Conservation (phyloP, 257 asterid genomes). For the Nyctanthes arbortristis region DNA sequence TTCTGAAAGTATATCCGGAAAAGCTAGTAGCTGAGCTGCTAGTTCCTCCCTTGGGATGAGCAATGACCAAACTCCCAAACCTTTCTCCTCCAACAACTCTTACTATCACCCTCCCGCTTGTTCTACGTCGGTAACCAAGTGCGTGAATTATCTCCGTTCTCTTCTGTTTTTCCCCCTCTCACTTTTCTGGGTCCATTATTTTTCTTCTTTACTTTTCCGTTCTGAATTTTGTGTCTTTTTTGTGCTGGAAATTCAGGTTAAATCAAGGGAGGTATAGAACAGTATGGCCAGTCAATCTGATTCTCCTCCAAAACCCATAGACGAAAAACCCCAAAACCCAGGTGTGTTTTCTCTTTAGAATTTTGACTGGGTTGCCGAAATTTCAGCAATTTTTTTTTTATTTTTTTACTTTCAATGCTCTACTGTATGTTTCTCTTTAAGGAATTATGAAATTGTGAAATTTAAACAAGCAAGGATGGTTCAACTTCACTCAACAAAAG, state of each 20-base stretch:
- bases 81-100: background rate
- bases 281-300: constrained; percentile 62
- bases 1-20: background rate
- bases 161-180: background rate
- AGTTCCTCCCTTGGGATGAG: background rate
- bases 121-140: background rate
- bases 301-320: constrained; percentile 49
- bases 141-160: background rate
- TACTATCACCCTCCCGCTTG: background rate
- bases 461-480: constrained; percentile 4
- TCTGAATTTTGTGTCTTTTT: background rate
- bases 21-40: background rate
- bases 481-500: constrained; percentile 11
- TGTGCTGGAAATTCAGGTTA: background rate
- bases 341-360: constrained; percentile 34
- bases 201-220: background rate
- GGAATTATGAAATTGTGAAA: background rate
- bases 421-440: background rate
- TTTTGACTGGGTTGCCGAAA: background rate
- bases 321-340: constrained; percentile 47
- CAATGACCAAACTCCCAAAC: background rate
- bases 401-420: background rate
- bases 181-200: background rate
- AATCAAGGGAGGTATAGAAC: background rate
- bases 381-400: background rate